phyloP scores from a whole-genome alignment of 306 rosid genomes.

The Dalbergia oliveri region DNA sequence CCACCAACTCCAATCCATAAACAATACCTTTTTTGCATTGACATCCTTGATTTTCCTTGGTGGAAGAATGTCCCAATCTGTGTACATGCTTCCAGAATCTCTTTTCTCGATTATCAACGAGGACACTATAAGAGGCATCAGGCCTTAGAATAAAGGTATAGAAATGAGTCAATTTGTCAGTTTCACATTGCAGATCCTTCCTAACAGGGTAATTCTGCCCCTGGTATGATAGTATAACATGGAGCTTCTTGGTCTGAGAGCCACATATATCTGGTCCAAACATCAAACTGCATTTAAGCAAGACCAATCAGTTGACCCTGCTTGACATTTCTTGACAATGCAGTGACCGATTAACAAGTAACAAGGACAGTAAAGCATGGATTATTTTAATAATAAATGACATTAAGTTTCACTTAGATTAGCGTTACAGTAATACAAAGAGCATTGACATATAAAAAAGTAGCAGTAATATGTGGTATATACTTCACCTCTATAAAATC shows the following conservation, averaged over 20 bases:
- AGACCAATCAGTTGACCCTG: constrained; percentile 35
- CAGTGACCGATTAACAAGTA: constrained; percentile 13
- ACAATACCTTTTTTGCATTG: constrained; percentile 66
- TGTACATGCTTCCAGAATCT: constrained; percentile 94
- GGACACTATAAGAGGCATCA: constrained; percentile 88
- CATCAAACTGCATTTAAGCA: constrained; percentile 75
- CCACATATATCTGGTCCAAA: constrained; percentile 98
- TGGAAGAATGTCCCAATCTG: constrained; percentile 99
- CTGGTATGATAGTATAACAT: constrained; percentile 88
- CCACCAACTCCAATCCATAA: constrained; percentile 8
- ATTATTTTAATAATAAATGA: constrained; percentile 10
- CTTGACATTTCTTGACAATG: neutral
- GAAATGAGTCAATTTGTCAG: constrained; percentile 97
- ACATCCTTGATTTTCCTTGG: constrained; percentile 91
- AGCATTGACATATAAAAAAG: neutral
- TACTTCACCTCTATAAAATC: constrained; percentile 2
- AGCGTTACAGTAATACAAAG: neutral
- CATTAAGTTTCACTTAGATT: neutral
- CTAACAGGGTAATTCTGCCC: constrained; percentile 96
- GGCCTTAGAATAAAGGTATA: constrained; percentile 93
- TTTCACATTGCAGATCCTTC: constrained; percentile 93
- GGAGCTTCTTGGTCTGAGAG: constrained; percentile 91
- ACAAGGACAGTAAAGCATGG: neutral
- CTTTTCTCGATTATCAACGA: constrained; percentile 91
- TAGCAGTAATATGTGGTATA: neutral